Evolutionary conservation across 2,329 filamentous ascomycete species (phyloP), one percentile per base, ranked within the genome.

Genomic region (Metarhizium humberi): DNA sequence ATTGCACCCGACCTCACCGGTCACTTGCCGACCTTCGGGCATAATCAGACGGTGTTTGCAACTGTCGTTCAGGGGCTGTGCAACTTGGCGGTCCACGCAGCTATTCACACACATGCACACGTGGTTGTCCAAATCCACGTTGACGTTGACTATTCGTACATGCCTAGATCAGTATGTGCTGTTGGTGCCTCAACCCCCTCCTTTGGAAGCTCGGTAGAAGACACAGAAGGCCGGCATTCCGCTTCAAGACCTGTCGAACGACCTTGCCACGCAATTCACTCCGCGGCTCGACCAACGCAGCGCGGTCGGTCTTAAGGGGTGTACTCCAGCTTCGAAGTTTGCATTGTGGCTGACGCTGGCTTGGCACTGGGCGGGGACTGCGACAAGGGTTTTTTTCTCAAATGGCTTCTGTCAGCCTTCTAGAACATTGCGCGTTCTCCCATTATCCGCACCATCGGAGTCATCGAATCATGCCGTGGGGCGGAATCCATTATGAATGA

Each of bases 391-490:
- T 8, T 36, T 16, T 18, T 13, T 32, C 7, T 14, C 4, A 14
- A n/a, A 30, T 29, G 43, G 10, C 50, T 58, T 58, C 57, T 53
- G 50, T 50, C 30, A 29, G 30, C 53, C 50, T 58, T 58, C 57
- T 50, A 56, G 57, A 58, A 56, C 51, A 55, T 40, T 11, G 18
- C 7, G 11, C 16, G 30, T 6, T 6, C n/a, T 20, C 16, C 20
- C 13, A 13, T 13, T 25, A 25, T 36, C 46, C 50, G n/a, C 7
- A n/a, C 34, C 43, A 10, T 53, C 20, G 34, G 11, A 18, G 25
- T 36, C 20, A 30, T 52, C 45, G 34, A 53, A 45, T 49, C 47
- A 46, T 48, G 50, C n/a, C 34, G n/a, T 16, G 50, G 34, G 49
- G 25, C 50, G 32, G 10, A 11, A 25, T 6, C 42, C 42, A 50